These are phyloP conservation scores for Bonia amplexicaulis DNA, from an alignment of 176 grass and related monocot genomes.

Conservation along the genomic window DNA sequence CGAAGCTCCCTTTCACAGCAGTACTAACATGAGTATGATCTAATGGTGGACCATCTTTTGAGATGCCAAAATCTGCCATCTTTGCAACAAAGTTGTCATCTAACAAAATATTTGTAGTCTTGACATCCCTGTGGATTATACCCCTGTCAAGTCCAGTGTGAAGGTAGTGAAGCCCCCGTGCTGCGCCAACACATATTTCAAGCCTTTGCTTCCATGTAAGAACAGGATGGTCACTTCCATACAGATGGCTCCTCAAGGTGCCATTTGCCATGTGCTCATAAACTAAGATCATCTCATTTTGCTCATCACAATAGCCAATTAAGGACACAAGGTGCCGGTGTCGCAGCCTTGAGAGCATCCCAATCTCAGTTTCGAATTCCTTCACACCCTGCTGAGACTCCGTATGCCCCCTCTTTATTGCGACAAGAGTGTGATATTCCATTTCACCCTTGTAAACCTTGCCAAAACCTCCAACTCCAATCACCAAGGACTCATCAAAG, in stretches of 20 bases:
- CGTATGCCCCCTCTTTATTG: conserved; percentile 72
- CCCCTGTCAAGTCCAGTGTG: conserved; percentile 83
- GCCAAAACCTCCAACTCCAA: conserved; percentile 89
- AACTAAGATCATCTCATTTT: conserved; percentile 88
- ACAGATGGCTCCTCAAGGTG: conserved; percentile 81
- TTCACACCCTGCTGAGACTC: conserved; percentile 72
- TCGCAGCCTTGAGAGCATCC: conserved; percentile 89
- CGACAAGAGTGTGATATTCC: conserved; percentile 51
- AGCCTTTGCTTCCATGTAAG: conserved; percentile 85
- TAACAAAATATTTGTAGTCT: conserved; percentile 89
- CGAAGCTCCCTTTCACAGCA: conserved; percentile 94
- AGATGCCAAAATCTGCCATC: conserved; percentile 94
- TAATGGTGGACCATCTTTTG: conserved; percentile 75
- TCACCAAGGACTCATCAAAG: conserved; percentile 81
- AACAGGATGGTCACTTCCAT: conserved; percentile 55
- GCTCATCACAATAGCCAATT: conserved; percentile 90
- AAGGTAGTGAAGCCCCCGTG: conserved; percentile 87
- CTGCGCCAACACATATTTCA: conserved; percentile 80
- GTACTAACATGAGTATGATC: conserved; percentile 97
- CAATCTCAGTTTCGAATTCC: conserved; percentile 95
- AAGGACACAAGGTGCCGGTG: conserved; percentile 85
- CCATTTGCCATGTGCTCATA: conserved; percentile 97
- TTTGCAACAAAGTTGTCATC: conserved; percentile 74
- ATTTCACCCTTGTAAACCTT: conserved; percentile 81
- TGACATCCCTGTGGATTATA: conserved; percentile 95